Conservation (phyloP, 1,284 basidiomycete species). For the Salmacisia buchloeana region DNA sequence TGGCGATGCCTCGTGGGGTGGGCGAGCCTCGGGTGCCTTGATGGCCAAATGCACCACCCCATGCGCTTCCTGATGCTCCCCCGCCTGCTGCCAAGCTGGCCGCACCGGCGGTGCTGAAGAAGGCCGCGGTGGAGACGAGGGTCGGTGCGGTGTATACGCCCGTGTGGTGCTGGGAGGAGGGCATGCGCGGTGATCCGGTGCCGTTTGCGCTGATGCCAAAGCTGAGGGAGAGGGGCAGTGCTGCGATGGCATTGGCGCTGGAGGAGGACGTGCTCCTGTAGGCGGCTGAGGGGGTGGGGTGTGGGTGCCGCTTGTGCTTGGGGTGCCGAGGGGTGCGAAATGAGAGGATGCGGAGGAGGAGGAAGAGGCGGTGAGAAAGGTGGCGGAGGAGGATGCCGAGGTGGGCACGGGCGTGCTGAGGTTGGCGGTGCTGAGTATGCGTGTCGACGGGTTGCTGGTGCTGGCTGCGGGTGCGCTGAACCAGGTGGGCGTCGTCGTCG, state of each 20-base stretch:
- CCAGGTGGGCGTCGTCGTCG: no score
- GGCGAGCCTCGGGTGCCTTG: not conserved
- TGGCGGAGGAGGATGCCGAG: not conserved
- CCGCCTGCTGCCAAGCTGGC: not conserved
- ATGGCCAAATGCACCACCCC: no score
- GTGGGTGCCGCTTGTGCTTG: not conserved
- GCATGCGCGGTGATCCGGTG: not conserved
- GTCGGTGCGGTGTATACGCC: not conserved
- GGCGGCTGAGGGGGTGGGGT: not conserved
- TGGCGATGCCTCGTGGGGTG: no score
- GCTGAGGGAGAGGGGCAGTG: not conserved
- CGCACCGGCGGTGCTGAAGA: not conserved
- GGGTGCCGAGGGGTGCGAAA: not conserved
- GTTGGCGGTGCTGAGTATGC: constrained; percentile 3
- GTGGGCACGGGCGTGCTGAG: not conserved
- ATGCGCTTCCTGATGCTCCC: no score
- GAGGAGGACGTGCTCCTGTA: no score
- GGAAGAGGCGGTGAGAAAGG: not conserved
- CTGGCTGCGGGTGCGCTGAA: not conserved
- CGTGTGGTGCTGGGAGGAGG: not conserved
- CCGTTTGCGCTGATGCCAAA: not conserved
- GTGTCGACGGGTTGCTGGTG: not conserved
- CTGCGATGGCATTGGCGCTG: not conserved
- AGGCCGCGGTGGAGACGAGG: not conserved
- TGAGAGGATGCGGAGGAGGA: not conserved